Percentiles rank a stretch among this genome's conserved stretches.
phyloP scores from a whole-genome alignment of 176 grass and related monocot species.

The Elaeis guineensis region DNA sequence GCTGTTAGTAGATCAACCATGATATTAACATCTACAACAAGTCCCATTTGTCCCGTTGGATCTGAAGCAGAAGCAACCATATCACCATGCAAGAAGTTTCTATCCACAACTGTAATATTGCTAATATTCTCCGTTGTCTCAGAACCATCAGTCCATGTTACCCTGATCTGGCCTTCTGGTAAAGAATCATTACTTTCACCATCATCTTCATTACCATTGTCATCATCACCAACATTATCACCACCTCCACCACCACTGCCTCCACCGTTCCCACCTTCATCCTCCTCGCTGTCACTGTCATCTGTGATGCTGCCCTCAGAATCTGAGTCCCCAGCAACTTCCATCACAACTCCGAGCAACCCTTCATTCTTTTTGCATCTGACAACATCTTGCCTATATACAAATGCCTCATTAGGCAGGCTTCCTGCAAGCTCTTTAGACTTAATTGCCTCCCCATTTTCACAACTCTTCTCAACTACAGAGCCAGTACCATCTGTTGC shows the following conservation, averaged over 20 bases:
- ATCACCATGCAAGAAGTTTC: conserved; percentile 78
- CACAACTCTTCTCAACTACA: conserved; percentile 22
- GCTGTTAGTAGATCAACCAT: conserved; percentile 53
- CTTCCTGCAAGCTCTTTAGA: conserved; percentile 20
- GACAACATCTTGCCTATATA: conserved; percentile 86
- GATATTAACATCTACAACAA: conserved; percentile 55
- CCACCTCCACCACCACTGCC: conserved; percentile 1
- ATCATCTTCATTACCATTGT: conserved; percentile 30
- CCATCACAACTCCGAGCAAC: conserved; percentile 61
- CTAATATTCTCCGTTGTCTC: conserved; percentile 61
- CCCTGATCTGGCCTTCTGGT: conserved; percentile 60
- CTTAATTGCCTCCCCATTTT: conserved; percentile 16
- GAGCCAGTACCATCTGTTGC: conserved; percentile 13
- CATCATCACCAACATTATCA: conserved; percentile 41
- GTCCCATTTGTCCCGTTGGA: conserved; percentile 81
- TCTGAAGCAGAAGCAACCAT: conserved; percentile 67
- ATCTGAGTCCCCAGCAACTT: conserved; percentile 82
- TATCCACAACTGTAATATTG: conserved; percentile 45
- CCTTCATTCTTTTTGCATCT: conserved; percentile 38
- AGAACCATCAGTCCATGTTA: conserved; percentile 56
- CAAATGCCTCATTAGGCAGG: conserved; percentile 24
- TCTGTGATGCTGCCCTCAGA: conserved; percentile 72
- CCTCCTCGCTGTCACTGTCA: conserved; percentile 45
- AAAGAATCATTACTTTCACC: conserved; percentile 43
- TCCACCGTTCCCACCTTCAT: conserved; percentile 21